These are phyloP conservation scores for Zelonia costaricensis DNA, from an alignment of 208 protist genomes.

Conservation along the genomic window DNA sequence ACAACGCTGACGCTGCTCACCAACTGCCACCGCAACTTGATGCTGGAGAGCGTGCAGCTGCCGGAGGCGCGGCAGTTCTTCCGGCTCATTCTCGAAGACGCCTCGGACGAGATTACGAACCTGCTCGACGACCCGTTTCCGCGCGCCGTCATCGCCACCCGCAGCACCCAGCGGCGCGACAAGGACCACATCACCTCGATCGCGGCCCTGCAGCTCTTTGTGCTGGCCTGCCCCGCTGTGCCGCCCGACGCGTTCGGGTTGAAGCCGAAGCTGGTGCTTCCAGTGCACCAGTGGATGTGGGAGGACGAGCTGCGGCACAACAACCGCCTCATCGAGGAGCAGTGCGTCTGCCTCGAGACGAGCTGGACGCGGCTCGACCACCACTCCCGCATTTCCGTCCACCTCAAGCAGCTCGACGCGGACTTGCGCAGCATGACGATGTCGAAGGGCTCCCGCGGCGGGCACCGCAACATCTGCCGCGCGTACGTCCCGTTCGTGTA, in stretches of 20 bases:
- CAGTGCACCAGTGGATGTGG: conserved; percentile 89
- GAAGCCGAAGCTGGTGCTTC: conserved; percentile 73
- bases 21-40: conserved; percentile 49
- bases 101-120: conserved; percentile 50
- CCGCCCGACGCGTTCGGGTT: conserved; percentile 71
- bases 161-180: conserved; percentile 65
- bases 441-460: conserved; percentile 31
- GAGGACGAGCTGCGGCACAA: conserved; percentile 86
- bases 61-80: conserved; percentile 73
- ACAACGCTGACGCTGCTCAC: conserved; percentile 59
- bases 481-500: conserved; percentile 82
- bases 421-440: conserved; percentile 81
- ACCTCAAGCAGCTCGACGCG: conserved; percentile 52
- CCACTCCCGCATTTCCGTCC: conserved; percentile 38
- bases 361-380: conserved; percentile 36
- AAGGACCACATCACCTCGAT: conserved; percentile 87
- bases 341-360: conserved; percentile 70
- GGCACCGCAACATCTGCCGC: conserved; percentile 68
- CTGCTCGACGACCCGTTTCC: conserved; percentile 84
- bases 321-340: conserved; percentile 70
- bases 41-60: conserved; percentile 51
- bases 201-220: conserved; percentile 73
- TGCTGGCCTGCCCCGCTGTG: conserved; percentile 72
- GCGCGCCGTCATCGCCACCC: conserved; percentile 34
- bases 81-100: conserved; percentile 55